Evolutionary conservation across 208 protist species (phyloP).

Genomic region (Leishmania arabica): DNA sequence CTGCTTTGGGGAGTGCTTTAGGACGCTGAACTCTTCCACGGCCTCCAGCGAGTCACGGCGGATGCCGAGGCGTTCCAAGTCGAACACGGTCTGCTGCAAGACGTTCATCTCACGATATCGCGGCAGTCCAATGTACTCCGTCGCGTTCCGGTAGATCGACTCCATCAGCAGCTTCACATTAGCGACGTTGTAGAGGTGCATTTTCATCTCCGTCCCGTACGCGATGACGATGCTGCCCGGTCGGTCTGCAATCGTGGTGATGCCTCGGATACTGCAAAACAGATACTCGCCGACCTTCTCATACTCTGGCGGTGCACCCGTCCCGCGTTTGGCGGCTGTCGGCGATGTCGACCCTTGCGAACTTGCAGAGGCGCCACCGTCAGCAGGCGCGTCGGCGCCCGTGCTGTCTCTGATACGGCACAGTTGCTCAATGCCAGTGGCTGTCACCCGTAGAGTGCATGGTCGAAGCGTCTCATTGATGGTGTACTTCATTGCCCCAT

Average conservation of each 20-base stretch:
- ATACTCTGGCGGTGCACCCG: conserved; percentile 3
- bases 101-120: conserved; percentile 43
- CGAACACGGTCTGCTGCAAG: conserved; percentile 62
- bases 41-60: conserved; percentile 59
- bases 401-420: neutral
- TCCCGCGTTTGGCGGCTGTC: neutral
- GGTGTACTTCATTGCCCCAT: conserved; percentile 60
- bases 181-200: conserved; percentile 72
- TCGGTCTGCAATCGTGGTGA: conserved; percentile 51
- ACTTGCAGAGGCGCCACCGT: neutral
- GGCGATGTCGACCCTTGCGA: neutral
- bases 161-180: conserved; percentile 36
- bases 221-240: conserved; percentile 66
- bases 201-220: conserved; percentile 70
- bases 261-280: conserved; percentile 74
- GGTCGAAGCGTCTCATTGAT: conserved; percentile 44
- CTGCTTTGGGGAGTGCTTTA: conserved; percentile 63
- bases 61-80: conserved; percentile 69
- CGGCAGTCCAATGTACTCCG: conserved; percentile 65
- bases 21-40: conserved; percentile 78
- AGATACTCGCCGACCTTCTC: conserved; percentile 70
- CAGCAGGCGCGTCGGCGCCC: neutral
- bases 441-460: conserved; percentile 62
- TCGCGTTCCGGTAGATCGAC: conserved; percentile 41
- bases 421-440: conserved; percentile 52